A percentile compares a stretch with the other conserved stretches of the same genome.
Evolutionary conservation across 2,329 filamentous ascomycete species (phyloP).

Genomic region (Sclerotinia spermophila): DNA sequence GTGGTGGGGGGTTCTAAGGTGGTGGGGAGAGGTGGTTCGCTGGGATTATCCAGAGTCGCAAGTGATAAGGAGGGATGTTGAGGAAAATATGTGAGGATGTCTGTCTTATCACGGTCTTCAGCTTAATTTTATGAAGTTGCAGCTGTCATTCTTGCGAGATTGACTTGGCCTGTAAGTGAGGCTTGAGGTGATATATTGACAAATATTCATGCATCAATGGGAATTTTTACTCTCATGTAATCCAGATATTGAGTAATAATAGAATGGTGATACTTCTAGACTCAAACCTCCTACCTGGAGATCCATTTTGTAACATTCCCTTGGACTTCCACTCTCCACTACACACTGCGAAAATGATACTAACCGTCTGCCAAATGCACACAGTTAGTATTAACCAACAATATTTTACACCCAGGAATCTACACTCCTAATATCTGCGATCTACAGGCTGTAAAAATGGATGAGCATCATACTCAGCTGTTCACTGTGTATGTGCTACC

Average conservation of each 20-base stretch:
- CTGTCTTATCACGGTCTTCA: neutral
- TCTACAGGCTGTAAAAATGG: no score
- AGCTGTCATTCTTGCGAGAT: neutral
- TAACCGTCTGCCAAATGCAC: neutral
- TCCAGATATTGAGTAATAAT: rapidly evolving
- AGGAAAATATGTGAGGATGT: neutral
- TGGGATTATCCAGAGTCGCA: neutral
- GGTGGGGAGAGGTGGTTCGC: neutral
- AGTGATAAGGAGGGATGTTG: no score
- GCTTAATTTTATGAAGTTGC: neutral
- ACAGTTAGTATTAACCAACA: neutral
- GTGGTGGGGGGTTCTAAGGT: neutral
- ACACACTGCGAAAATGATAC: neutral
- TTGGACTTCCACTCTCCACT: neutral
- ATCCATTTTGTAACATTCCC: neutral
- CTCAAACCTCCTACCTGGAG: neutral
- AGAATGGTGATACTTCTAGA: neutral
- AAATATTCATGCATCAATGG: neutral
- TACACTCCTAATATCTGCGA: no score
- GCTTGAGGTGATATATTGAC: neutral
- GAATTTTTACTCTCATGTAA: neutral
- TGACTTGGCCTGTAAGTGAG: neutral
- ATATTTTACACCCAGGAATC: no score
- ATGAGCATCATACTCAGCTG: no score
- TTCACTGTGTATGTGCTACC: no score